Percentiles rank a stretch among this genome's conserved stretches.
Conservation (phyloP, 345 rosid species). For the Anacardium occidentale region DNA sequence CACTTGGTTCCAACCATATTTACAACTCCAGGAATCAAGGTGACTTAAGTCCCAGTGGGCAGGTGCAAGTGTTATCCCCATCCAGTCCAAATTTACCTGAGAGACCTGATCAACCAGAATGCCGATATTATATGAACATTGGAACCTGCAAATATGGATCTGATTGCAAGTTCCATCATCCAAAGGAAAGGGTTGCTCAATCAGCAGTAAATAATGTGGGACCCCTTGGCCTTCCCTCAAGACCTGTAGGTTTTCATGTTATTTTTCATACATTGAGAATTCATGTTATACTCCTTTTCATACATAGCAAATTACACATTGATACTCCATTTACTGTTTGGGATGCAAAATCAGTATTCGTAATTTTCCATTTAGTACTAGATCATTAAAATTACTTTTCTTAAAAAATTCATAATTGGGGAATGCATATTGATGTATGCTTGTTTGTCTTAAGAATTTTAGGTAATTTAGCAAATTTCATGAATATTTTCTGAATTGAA, state of each 20-base stretch:
- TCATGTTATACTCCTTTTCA: too few relatives aligned
- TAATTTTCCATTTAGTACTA: not conserved
- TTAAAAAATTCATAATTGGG: too few relatives aligned
- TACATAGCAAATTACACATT: too few relatives aligned
- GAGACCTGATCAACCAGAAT: slow-evolving; percentile 73
- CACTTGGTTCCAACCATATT: slow-evolving; percentile 44
- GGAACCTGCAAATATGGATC: slow-evolving; percentile 80
- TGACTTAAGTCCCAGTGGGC: slow-evolving; percentile 53
- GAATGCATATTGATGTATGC: not conserved
- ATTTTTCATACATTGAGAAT: not conserved
- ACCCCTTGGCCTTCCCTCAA: slow-evolving; percentile 54
- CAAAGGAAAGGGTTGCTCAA: slow-evolving; percentile 60
- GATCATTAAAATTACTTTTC: not conserved
- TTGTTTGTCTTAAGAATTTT: not conserved
- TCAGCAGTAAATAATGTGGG: slow-evolving; percentile 32
- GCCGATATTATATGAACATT: slow-evolving; percentile 67
- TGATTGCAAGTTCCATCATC: slow-evolving; percentile 85
- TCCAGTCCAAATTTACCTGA: slow-evolving; percentile 43
- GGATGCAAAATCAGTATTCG: too few relatives aligned
- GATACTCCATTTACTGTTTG: too few relatives aligned
- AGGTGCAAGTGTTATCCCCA: slow-evolving; percentile 37
- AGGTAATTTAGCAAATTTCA: not conserved
- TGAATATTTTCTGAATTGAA: not conserved
- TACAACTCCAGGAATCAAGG: slow-evolving; percentile 45
- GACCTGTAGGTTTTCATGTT: slow-evolving; percentile 55